Evolutionary conservation across 257 asterid species (phyloP).

Genomic region (Petrea volubilis): DNA sequence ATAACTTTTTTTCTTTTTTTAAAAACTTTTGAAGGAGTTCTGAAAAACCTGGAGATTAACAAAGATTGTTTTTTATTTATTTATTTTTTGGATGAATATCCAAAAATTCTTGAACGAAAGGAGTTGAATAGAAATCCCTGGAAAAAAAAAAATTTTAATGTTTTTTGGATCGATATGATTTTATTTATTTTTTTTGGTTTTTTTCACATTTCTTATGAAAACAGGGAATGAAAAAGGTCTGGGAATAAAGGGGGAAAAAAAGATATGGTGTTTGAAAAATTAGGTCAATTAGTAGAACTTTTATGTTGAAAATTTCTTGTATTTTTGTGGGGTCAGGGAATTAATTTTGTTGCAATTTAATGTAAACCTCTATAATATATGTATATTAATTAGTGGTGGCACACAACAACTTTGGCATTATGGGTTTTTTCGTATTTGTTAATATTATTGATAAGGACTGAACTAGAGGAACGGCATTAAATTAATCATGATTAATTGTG

Average conservation of each 20-base stretch:
- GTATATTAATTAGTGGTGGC: conserved; percentile 20
- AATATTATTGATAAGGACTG: conserved; percentile 19
- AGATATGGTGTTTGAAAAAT: conserved; percentile 7
- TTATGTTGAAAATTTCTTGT: not conserved
- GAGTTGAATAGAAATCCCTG: not conserved
- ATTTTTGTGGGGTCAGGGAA: not conserved
- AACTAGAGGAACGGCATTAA: not conserved
- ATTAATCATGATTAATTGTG: not conserved
- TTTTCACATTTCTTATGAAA: no score
- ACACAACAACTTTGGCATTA: conserved; percentile 25
- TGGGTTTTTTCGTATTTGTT: not conserved
- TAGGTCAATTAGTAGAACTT: not conserved
- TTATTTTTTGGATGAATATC: not conserved
- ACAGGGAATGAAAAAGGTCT: not conserved
- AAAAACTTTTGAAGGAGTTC: no score
- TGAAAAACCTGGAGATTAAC: no score
- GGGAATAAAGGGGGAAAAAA: conserved; percentile 7
- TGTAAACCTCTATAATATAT: not conserved
- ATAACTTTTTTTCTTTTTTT: no score
- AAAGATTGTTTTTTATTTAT: no score
- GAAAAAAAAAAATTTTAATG: not conserved
- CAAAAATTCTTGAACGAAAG: not conserved
- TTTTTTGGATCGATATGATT: not conserved
- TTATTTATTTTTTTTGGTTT: not conserved
- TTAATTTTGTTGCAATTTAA: not conserved